Percentiles rank a stretch among this genome's conserved stretches.
phyloP scores from a whole-genome alignment of 176 grass and related monocot genomes.

The Hordeum marinum region DNA sequence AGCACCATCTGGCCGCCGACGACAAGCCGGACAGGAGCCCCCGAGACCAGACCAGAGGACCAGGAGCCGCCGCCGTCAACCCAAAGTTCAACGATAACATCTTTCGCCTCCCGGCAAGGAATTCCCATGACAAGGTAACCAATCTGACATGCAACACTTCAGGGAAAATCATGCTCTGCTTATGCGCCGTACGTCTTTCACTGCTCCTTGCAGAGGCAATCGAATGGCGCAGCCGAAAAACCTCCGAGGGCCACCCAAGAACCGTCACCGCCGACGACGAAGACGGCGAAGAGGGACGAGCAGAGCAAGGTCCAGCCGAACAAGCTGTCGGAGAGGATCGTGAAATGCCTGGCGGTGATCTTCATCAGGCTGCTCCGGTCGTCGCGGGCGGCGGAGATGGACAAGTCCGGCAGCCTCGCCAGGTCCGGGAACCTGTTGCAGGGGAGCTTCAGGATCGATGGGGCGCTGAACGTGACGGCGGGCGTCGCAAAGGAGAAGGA shows the following conservation, averaged over 20 bases:
- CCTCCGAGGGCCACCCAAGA: conserved; percentile 24
- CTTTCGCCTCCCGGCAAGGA: conserved; percentile 18
- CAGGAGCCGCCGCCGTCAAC: conserved; percentile 11
- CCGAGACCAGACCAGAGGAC: conserved; percentile 20
- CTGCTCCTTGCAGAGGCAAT: not conserved
- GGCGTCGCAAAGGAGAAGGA: not conserved
- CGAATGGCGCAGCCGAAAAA: conserved; percentile 19
- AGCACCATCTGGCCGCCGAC: conserved; percentile 27
- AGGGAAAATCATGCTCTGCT: not conserved
- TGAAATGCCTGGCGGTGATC: conserved; percentile 80
- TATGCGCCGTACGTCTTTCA: not conserved
- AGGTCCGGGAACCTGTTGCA: conserved; percentile 24
- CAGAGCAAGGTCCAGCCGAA: conserved; percentile 35
- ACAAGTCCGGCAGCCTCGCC: conserved; percentile 44
- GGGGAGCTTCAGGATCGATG: conserved; percentile 46
- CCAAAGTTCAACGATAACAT: conserved; percentile 12
- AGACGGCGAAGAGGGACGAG: conserved; percentile 16
- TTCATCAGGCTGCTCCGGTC: conserved; percentile 77
- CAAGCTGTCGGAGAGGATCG: conserved; percentile 92
- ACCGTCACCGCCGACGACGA: not conserved
- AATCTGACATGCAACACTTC: not conserved
- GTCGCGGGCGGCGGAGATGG: conserved; percentile 47
- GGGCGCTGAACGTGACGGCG: conserved; percentile 1
- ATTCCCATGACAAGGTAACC: conserved; percentile 19
- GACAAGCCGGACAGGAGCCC: not conserved